These are phyloP conservation scores for Macaranga tanarius DNA, from an alignment of 441 rosid species.

Conservation along the genomic window DNA sequence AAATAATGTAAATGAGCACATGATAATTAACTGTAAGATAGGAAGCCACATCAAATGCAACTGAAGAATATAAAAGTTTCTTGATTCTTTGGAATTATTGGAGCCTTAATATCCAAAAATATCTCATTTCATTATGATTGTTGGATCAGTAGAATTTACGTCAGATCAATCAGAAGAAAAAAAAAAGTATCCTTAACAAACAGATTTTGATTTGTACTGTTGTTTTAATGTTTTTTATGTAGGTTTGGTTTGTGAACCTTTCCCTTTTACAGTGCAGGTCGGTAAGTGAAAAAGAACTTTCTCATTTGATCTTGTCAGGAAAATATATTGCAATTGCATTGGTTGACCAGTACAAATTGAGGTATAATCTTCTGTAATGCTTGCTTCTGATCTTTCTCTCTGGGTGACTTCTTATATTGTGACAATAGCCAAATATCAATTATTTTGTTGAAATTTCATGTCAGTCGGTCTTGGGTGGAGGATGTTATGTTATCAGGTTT, in stretches of 20 bases:
- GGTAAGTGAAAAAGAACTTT: constrained; percentile 59
- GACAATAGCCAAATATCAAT: neutral
- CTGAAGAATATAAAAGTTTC: neutral
- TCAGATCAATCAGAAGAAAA: neutral
- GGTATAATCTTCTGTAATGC: constrained; percentile 39
- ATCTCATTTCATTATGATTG: neutral
- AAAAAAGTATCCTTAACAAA: neutral
- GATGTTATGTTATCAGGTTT: constrained; percentile 55
- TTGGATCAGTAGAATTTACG: neutral
- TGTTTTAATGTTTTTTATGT: neutral
- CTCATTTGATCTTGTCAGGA: constrained; percentile 72
- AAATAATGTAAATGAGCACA: neutral
- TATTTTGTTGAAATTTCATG: constrained; percentile 19
- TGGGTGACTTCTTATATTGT: neutral
- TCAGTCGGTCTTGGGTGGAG: constrained; percentile 64
- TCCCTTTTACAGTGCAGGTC: constrained; percentile 84
- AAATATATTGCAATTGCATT: constrained; percentile 79
- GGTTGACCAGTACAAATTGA: constrained; percentile 83
- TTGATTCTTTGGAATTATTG: constrained; percentile 1
- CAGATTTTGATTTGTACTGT: neutral
- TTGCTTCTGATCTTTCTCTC: constrained; percentile 18
- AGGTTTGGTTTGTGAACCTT: constrained; percentile 30
- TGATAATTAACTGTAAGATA: neutral
- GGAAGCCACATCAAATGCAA: neutral
- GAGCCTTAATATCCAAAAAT: neutral